Conservation (phyloP, 768 basidiomycete species). For the Megacollybia marginata region DNA sequence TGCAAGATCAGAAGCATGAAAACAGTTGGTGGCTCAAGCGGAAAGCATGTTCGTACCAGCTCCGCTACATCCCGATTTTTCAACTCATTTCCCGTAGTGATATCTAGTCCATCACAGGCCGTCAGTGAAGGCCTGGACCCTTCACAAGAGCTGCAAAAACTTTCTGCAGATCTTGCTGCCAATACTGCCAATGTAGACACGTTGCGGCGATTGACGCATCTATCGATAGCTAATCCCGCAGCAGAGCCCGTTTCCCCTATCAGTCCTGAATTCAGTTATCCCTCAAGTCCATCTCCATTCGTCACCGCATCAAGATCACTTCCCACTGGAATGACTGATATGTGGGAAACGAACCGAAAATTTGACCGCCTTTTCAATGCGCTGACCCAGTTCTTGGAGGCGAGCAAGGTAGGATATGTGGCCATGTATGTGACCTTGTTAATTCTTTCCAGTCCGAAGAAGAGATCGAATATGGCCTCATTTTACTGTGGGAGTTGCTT, state of each 20-base stretch:
- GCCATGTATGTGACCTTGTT: constrained; percentile 3
- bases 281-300: constrained; percentile 54
- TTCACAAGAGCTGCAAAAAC: constrained; percentile 42
- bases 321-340: constrained; percentile 39
- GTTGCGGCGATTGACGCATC: constrained; percentile 59
- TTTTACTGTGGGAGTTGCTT: constrained; percentile 78
- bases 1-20: constrained; percentile 61
- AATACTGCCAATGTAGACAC: constrained; percentile 42
- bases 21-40: constrained; percentile 83
- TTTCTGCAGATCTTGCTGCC: constrained; percentile 46
- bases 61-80: background rate
- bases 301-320: constrained; percentile 29
- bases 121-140: constrained; percentile 20
- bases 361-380: constrained; percentile 68
- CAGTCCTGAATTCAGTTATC: constrained; percentile 43
- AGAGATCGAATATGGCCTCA: constrained; percentile 69
- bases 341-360: constrained; percentile 68
- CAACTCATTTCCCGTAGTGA: constrained; percentile 22
- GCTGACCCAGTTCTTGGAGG: constrained; percentile 55
- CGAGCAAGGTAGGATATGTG: constrained; percentile 44
- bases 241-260: constrained; percentile 46
- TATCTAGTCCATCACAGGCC: constrained; percentile 18
- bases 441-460: constrained; percentile 42
- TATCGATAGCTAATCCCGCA: constrained; percentile 56
- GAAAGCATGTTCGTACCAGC: constrained; percentile 48